Base-by-base conservation (phyloP, 1,284 basidiomycete genomes). In the Ganoderma boninense region DNA sequence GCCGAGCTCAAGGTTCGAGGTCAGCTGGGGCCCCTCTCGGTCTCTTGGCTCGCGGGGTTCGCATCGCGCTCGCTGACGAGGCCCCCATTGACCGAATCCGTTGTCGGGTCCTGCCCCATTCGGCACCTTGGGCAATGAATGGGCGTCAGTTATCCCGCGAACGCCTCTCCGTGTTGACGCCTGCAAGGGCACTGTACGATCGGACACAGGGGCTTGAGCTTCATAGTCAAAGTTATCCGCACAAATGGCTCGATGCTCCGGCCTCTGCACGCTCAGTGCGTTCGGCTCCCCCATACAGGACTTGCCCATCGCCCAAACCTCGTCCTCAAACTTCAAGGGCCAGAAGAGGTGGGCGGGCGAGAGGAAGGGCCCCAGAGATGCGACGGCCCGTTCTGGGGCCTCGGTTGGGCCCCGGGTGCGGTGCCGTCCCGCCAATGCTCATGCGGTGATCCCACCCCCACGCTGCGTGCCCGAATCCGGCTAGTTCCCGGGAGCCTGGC, bases 21-120 rank as follows among this genome's bases (percentile, higher is more conserved):
- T 26, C 49, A 52, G 4, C 49, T 44, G 40, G 23, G n/a, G n/a
- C 38, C 23, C n/a, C 3, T 44, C 20, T 57, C 67, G 67, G 63
- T 46, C 46, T 26, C 57, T 62, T 65, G 59, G 38, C 60, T n/a
- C 67, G 67, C 67, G 67, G 67, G 49, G 23, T 52, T 52, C 23
- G n/a, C 49, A 1, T 7, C 6, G 38, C 49, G 4, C 20, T 49
- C 11, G 46, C 46, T 49, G 46, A 52, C 49, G 23, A 52, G 23
- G 6, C n/a, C 23, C 49, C 13, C 49, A 11, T 11, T 52, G 23
- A 52, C 49, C 23, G 49, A 26, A 23, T 11, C n/a, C n/a, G n/a
- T 11, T 13, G n/a, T 23, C 46, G 46, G 46, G 23, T 4, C n/a
- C 46, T 23, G 29, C n/a, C 46, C n/a, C 46, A 4, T 49, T 23